Evolutionary conservation across 2,329 filamentous ascomycete species (phyloP).

Genomic region (Neoscytalidium dimidiatum): DNA sequence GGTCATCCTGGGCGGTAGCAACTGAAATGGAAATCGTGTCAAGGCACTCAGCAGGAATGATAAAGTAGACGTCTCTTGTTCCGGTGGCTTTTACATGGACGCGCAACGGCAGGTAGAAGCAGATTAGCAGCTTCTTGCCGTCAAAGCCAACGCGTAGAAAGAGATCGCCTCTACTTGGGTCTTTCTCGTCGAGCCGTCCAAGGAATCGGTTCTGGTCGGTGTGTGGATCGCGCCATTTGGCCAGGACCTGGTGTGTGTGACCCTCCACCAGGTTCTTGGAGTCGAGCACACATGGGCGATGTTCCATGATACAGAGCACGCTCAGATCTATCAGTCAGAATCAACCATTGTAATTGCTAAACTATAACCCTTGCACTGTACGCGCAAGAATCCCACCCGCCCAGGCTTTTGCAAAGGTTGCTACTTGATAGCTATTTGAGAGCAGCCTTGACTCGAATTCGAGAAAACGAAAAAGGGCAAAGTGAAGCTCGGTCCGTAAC

Average conservation of each 20-base stretch:
- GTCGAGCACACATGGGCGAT: background rate
- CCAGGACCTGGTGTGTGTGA: background rate
- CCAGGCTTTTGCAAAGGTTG: background rate
- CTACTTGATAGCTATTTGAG: background rate
- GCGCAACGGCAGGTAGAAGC: background rate
- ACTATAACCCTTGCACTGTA: background rate
- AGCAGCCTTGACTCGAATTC: background rate
- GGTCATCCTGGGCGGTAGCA: background rate
- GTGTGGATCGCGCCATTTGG: background rate
- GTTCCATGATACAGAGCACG: background rate
- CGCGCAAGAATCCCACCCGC: background rate
- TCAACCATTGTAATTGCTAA: background rate
- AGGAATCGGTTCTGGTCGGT: background rate
- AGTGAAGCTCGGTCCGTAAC: background rate
- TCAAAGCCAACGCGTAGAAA: background rate
- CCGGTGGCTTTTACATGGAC: background rate
- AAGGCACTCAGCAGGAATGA: background rate
- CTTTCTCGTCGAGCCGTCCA: background rate
- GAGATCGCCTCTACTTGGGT: background rate
- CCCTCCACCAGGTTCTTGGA: background rate
- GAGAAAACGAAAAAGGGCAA: background rate
- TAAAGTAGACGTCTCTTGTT: background rate
- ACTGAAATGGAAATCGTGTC: background rate
- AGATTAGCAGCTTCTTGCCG: background rate
- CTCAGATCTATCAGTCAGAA: background rate